These are phyloP conservation scores for Punctularia strigosozonata DNA, from an alignment of 768 basidiomycete genomes.

Conservation along the genomic window DNA sequence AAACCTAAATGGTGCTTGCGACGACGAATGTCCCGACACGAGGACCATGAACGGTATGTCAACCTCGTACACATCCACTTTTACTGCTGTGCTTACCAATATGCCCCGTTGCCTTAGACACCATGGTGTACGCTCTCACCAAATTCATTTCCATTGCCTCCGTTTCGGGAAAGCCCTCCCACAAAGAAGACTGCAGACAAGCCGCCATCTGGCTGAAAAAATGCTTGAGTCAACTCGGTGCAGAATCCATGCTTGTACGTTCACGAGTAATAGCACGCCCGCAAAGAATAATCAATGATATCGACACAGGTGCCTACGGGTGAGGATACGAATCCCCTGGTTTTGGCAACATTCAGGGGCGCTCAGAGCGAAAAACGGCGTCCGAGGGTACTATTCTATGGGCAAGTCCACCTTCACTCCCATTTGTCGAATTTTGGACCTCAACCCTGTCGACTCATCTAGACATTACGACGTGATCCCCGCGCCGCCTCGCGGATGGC, in stretches of 20 bases:
- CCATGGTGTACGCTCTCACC: constrained; percentile 66
- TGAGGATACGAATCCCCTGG: constrained; percentile 74
- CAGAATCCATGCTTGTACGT: constrained; percentile 61
- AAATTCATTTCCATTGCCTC: constrained; percentile 85
- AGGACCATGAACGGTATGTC: constrained; percentile 3
- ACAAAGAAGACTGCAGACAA: constrained; percentile 85
- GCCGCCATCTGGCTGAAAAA: constrained; percentile 89
- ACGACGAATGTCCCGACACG: too few relatives aligned
- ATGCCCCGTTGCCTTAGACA: constrained; percentile 44
- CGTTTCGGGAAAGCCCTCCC: constrained; percentile 53
- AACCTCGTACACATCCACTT: too few relatives aligned
- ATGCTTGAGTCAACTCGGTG: constrained; percentile 80
- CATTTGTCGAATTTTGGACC: not conserved
- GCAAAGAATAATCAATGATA: not conserved
- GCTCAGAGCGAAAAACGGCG: constrained; percentile 42
- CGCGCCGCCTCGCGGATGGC: constrained; percentile 66
- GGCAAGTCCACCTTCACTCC: constrained; percentile 30
- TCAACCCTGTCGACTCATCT: not conserved
- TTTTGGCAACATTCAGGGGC: constrained; percentile 79
- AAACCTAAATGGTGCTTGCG: too few relatives aligned
- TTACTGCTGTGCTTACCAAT: too few relatives aligned
- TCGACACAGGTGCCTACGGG: constrained; percentile 55
- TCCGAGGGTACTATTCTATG: constrained; percentile 83
- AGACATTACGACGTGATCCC: constrained; percentile 97
- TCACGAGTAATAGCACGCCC: not conserved